Evolutionary conservation across 768 basidiomycete genomes (phyloP), one percentile per base, ranked within the genome.

Genomic region (Gymnopilus dilepis): DNA sequence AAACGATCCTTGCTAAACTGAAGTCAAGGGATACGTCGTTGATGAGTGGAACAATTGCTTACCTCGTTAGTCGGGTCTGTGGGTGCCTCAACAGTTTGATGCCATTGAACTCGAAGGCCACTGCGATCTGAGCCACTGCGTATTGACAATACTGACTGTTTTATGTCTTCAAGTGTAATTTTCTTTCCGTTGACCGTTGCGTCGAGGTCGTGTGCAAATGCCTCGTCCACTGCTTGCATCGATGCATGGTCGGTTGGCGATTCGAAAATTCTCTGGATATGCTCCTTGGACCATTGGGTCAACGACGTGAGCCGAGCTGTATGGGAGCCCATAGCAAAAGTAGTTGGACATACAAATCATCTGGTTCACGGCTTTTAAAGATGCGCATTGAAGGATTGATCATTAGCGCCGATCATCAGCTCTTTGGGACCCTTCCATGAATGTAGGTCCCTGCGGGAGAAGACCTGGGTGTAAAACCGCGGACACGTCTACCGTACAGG

Each of bases 211-310:
- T 76, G 72, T 0, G 82, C 70, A 67, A 86, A 86, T 3, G 85
- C 84, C 9, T 72, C 66, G 28, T 74, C 73, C 48, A 85, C 75
- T 31, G 83, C 83, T 31, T 70, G 73, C 11, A 78, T 67, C 24
- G 77, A 75, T 31, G 79, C 77, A 28, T 76, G 74, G 60, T 82
- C 78, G n/a, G 72, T 78, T 26, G 72, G 68, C 1, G 83, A 81
- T 67, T 85, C 84, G 67, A 86, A 86, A 51, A 86, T 74, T 48
- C 70, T 73, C 37, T 71, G 73, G 63, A 85, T 84, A 67, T 83
- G 84, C 59, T 75, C 72, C 21, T 70, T 63, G 3, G 85, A 85
- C 85, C 85, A 86, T 4, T 80, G 74, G 19, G 79, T 75, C 61
- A 86, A 70, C 13, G 80, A 76, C 45, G 76, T 68, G 26, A 84